Conservation (phyloP, 192 early-diverging fungal genomes). For the Coemansia sp. region DNA sequence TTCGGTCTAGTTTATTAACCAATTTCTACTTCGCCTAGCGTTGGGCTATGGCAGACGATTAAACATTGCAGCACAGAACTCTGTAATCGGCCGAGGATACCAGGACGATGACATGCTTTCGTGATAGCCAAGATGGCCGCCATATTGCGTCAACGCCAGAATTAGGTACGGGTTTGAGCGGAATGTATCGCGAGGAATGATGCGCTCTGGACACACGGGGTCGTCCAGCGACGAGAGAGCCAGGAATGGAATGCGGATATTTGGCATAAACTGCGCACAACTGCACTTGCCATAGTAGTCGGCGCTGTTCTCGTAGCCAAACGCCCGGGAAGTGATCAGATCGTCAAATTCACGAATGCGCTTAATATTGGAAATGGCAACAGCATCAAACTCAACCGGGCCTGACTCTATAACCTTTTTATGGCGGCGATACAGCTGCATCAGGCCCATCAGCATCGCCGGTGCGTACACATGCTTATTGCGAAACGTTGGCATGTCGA, state of each 20-base stretch:
- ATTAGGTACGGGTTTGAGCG: constrained; percentile 74
- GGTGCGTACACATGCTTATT: constrained; percentile 60
- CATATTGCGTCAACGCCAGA: constrained; percentile 66
- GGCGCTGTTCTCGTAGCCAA: constrained; percentile 76
- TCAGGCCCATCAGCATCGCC: constrained; percentile 58
- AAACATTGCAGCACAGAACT: constrained; percentile 63
- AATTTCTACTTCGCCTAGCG: too few species aligned
- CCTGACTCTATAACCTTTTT: constrained; percentile 51
- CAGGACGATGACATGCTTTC: constrained; percentile 55
- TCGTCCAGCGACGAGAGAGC: constrained; percentile 85
- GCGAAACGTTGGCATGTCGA: constrained; percentile 54
- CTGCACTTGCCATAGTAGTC: constrained; percentile 77
- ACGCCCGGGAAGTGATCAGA: constrained; percentile 63
- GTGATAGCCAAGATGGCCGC: constrained; percentile 94
- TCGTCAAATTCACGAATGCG: constrained; percentile 85
- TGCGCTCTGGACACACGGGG: constrained; percentile 70
- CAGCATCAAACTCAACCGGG: constrained; percentile 49
- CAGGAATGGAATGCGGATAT: constrained; percentile 76
- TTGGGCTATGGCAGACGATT: neutral
- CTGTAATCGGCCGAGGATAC: constrained; percentile 64
- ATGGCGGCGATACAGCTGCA: constrained; percentile 52
- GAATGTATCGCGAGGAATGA: constrained; percentile 71
- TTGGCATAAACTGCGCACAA: constrained; percentile 57
- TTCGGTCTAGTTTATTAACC: too few species aligned
- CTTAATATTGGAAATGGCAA: constrained; percentile 54